Evolutionary conservation across 495 filamentous ascomycete species (phyloP).

Genomic region (Ramalina intermedia): DNA sequence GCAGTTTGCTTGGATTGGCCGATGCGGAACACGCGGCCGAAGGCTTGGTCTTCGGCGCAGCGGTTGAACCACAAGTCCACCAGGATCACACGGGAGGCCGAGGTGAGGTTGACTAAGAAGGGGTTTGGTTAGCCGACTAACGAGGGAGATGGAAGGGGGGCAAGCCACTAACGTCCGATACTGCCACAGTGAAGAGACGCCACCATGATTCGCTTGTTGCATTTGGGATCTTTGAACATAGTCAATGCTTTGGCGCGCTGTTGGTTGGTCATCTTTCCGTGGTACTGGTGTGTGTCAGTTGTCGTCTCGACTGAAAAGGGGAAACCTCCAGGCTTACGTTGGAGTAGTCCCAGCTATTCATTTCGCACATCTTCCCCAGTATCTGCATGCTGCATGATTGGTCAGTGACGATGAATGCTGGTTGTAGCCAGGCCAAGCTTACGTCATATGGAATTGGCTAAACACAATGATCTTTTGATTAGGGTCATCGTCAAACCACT

Average conservation of each 20-base stretch:
- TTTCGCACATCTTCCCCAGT: slow-evolving; percentile 16
- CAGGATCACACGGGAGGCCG: slow-evolving; percentile 41
- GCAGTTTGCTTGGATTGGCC: slow-evolving; percentile 41
- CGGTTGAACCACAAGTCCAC: slow-evolving; percentile 49
- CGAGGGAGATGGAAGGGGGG: background rate
- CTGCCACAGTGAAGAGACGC: slow-evolving; percentile 30
- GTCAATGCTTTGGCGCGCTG: slow-evolving; percentile 20
- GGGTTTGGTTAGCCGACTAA: slow-evolving; percentile 19
- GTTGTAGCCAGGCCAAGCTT: background rate
- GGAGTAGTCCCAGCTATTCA: slow-evolving; percentile 16
- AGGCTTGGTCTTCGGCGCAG: slow-evolving; percentile 36
- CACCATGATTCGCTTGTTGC: slow-evolving; percentile 25
- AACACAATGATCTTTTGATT: slow-evolving; percentile 28
- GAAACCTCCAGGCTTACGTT: slow-evolving; percentile 11
- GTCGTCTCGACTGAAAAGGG: background rate
- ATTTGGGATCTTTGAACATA: slow-evolving; percentile 18
- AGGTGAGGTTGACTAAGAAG: slow-evolving; percentile 31
- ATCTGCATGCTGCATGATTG: slow-evolving; percentile 15
- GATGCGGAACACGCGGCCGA: slow-evolving; percentile 46
- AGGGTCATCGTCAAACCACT: slow-evolving; percentile 22
- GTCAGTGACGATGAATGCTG: too few relatives aligned
- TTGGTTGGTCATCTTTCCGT: slow-evolving; percentile 17
- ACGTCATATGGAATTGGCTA: slow-evolving; percentile 20
- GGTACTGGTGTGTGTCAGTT: slow-evolving; percentile 13
- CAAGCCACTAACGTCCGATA: slow-evolving; percentile 5